Percentiles rank a stretch among this genome's conserved stretches.
Conservation (phyloP, 2,329 filamentous ascomycete species). For the Hysterium pulicare region DNA sequence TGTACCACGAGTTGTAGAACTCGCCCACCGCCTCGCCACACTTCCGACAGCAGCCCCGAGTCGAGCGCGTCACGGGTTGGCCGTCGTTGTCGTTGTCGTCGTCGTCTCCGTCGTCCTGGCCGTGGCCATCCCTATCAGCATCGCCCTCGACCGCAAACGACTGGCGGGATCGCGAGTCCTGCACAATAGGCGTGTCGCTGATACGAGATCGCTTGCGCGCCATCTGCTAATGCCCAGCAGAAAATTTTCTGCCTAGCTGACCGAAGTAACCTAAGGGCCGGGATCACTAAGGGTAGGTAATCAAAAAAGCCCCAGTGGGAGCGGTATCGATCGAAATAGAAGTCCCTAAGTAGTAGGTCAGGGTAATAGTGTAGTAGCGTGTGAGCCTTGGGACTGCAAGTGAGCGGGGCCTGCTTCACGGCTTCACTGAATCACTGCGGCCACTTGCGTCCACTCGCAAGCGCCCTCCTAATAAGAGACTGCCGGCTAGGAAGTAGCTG, state of each 20-base stretch:
- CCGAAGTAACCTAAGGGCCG: constrained; percentile 2
- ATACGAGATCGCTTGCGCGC: constrained; percentile 20
- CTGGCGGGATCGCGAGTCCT: neutral
- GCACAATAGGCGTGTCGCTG: constrained; percentile 14
- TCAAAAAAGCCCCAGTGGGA: constrained; percentile 5
- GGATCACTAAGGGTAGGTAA: constrained; percentile 6
- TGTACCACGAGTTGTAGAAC: constrained; percentile 38
- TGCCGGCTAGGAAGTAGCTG: constrained; percentile 3
- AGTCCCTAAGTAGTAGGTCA: constrained; percentile 1
- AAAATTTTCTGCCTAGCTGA: neutral
- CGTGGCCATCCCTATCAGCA: constrained; percentile 1
- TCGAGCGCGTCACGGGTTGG: constrained; percentile 17
- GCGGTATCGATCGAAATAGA: constrained; percentile 10
- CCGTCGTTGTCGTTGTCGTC: no score
- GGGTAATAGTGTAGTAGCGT: constrained; percentile 1
- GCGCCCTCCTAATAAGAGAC: constrained; percentile 2
- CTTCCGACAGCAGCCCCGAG: constrained; percentile 26
- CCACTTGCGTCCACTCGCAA: constrained; percentile 4
- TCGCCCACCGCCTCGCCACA: constrained; percentile 29
- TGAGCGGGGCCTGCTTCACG: constrained; percentile 12
- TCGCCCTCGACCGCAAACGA: neutral
- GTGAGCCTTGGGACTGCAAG: constrained; percentile 12
- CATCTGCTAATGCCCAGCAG: constrained; percentile 12
- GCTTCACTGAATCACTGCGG: no score
- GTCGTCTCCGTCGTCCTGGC: neutral